These are phyloP conservation scores for Glycine latifolia DNA, from an alignment of 306 rosid species.

Conservation along the genomic window DNA sequence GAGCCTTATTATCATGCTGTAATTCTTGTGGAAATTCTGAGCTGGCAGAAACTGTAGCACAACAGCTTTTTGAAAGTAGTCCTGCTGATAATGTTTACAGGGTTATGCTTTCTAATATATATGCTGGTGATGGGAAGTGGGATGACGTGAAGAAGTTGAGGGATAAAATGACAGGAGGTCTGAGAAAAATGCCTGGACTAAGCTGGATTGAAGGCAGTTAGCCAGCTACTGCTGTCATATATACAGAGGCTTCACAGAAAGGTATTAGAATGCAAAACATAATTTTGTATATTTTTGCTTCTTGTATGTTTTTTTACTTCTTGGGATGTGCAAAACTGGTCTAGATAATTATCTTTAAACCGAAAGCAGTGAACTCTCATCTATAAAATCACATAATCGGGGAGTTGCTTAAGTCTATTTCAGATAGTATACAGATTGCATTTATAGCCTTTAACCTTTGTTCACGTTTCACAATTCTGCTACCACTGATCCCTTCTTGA, in stretches of 20 bases:
- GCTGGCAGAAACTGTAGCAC: slow-evolving; percentile 76
- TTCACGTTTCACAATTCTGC: too few relatives aligned
- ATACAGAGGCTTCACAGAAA: slow-evolving; percentile 25
- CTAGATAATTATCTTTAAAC: slow-evolving; percentile 24
- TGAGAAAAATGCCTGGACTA: slow-evolving; percentile 69
- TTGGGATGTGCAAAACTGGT: slow-evolving; percentile 17
- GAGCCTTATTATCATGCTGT: slow-evolving; percentile 86
- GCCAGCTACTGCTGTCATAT: slow-evolving; percentile 25
- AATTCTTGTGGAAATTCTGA: slow-evolving; percentile 68
- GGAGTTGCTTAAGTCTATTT: slow-evolving; percentile 21
- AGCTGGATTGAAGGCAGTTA: slow-evolving; percentile 67
- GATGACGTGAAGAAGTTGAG: slow-evolving; percentile 72
- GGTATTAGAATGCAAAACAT: slow-evolving; percentile 34
- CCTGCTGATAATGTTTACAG: slow-evolving; percentile 59
- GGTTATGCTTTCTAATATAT: slow-evolving; percentile 84
- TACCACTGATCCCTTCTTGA: too few relatives aligned
- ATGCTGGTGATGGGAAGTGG: slow-evolving; percentile 87
- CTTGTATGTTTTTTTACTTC: slow-evolving; percentile 6
- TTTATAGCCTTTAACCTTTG: too few relatives aligned
- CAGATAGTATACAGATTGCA: too few relatives aligned
- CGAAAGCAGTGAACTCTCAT: slow-evolving; percentile 20
- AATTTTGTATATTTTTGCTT: slow-evolving; percentile 10
- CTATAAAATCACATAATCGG: slow-evolving; percentile 32
- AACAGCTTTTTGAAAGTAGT: slow-evolving; percentile 58
- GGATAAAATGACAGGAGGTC: slow-evolving; percentile 59